Conservation (phyloP, 2,329 filamentous ascomycete species). For the Trichoderma sp. region DNA sequence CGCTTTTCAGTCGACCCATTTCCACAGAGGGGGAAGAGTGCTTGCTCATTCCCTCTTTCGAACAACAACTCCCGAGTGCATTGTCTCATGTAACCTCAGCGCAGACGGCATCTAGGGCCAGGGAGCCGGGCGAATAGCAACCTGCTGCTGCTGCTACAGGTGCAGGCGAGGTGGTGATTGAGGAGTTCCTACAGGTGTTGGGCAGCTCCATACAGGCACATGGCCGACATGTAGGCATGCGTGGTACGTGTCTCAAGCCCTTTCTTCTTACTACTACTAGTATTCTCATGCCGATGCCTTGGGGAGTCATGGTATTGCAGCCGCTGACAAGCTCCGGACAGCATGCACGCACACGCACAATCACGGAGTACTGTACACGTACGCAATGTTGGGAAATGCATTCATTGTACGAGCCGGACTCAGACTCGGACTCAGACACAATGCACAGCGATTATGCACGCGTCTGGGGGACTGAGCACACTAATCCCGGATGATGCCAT, state of each 20-base stretch:
- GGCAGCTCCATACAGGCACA: neutral
- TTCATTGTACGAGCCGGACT: neutral
- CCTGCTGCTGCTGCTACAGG: neutral
- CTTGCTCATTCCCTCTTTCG: neutral
- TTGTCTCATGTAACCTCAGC: slow-evolving; percentile 10
- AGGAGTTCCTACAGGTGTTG: neutral
- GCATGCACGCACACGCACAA: neutral
- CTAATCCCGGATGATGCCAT: slow-evolving; percentile 13
- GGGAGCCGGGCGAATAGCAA: slow-evolving; percentile 1
- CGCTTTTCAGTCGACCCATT: neutral
- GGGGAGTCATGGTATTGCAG: neutral
- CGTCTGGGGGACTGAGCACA: neutral
- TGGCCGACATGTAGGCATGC: neutral
- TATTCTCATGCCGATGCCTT: neutral
- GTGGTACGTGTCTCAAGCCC: neutral
- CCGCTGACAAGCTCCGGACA: neutral
- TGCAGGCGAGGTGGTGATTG: neutral
- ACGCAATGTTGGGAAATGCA: neutral
- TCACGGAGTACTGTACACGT: too few relatives aligned
- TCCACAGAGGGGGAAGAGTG: neutral
- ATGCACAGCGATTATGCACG: slow-evolving; percentile 3
- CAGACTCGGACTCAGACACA: neutral
- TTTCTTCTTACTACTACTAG: too few relatives aligned
- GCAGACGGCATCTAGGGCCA: slow-evolving; percentile 5
- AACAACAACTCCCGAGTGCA: neutral